phyloP scores from a whole-genome alignment of 1,139 yeast species.

The Suhomyces atakaporum region DNA sequence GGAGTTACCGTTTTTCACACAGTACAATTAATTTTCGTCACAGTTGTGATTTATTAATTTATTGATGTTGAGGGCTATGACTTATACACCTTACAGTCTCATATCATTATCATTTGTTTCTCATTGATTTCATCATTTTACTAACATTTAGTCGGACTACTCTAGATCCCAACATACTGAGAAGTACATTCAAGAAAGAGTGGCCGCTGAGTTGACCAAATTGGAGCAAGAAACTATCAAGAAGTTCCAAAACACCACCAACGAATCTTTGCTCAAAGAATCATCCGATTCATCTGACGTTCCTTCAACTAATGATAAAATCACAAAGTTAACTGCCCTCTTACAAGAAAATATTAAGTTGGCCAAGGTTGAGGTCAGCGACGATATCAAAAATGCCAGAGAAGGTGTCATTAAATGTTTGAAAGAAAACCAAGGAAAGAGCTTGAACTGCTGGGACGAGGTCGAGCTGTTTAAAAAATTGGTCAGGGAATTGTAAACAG shows the following conservation, averaged over 20 bases:
- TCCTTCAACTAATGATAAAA: constrained; percentile 38
- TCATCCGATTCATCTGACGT: constrained; percentile 26
- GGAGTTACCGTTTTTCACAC: too few species aligned
- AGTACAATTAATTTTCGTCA: too few species aligned
- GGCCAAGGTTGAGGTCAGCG: constrained; percentile 36
- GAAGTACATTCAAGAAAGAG: constrained; percentile 74
- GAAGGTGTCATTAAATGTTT: constrained; percentile 65
- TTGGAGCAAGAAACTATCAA: constrained; percentile 61
- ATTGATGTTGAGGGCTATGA: too few species aligned
- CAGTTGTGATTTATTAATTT: too few species aligned
- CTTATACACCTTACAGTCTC: too few species aligned
- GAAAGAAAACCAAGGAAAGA: constrained; percentile 65
- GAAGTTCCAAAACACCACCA: constrained; percentile 55
- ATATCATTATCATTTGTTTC: too few species aligned
- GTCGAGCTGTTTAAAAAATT: constrained; percentile 69
- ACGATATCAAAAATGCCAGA: constrained; percentile 48
- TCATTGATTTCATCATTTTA: constrained; percentile 9
- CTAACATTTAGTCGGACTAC: constrained; percentile 60
- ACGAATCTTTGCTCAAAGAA: constrained; percentile 40
- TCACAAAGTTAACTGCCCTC: constrained; percentile 46
- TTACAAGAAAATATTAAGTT: constrained; percentile 52
- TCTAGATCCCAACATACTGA: constrained; percentile 81
- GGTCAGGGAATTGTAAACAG: constrained; percentile 35
- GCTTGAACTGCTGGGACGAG: constrained; percentile 87
- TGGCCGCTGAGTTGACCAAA: constrained; percentile 62